Evolutionary conservation across 352 stramenopile genomes (phyloP), one percentile per base, ranked within the genome.

Genomic region (Blastocystis sp.): DNA sequence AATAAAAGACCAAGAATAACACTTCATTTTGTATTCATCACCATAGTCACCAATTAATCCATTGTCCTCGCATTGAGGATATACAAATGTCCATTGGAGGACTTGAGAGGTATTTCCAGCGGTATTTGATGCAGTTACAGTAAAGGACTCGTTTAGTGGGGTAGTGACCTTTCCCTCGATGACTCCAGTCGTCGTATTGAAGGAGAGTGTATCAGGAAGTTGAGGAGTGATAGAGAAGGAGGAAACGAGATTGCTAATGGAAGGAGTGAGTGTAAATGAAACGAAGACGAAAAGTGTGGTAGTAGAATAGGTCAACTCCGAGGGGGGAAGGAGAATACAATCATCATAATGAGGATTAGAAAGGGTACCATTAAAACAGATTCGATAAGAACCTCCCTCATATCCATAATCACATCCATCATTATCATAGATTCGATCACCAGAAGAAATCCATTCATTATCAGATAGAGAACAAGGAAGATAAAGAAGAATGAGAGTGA

Each of bases 321-420:
- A 48, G 53, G 64, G 64, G n/a, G 35, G 11, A 37, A 76, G 11
- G 3, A 53, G 6, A 15, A 48, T 6, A 44, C 64, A 76, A 37
- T 76, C 30, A 51, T 51, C 64, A 53, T 76, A 76, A 17, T 76
- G 5, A 44, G 53, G 44, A 48, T 13, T 22, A 17, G 64, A 76
- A n/a, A 81, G 48, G 15, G 62, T 51, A 9, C 70, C 70, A 40
- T 81, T 81, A 0, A 56, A 66, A 35, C 70, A 81, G 48, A 81
- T 15, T 42, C 70, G 70, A 40, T 33, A 59, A 27, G 48, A 51
- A 22, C n/a, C 22, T 0, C 70, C 70, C 15, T 44, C 53, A 44
- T 76, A 76, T 7, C 64, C 56, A 62, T 33, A n/a, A 13, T 33
- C 56, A 62, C 56, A 62, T 7, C 15, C 56, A 62, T 13, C 19